Conservation (phyloP, 208 protist genomes). For the Trypanosoma boissoni region DNA sequence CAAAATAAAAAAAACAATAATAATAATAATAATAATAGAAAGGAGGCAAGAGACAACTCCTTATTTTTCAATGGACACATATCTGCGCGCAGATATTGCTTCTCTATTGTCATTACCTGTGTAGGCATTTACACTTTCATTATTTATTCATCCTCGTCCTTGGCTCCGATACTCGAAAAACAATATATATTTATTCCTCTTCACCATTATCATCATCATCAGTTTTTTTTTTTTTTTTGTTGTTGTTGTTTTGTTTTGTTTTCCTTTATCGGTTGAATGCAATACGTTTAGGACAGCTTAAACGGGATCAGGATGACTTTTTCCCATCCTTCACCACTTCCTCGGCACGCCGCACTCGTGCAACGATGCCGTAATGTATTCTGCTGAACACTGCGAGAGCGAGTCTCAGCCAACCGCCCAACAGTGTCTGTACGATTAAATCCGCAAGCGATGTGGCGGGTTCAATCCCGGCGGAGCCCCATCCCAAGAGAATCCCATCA, state of each 20-base stretch:
- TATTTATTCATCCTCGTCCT: no score
- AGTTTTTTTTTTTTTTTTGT: no score
- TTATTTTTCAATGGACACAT: slow-evolving; percentile 9
- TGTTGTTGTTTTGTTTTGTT: no score
- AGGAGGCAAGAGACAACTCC: slow-evolving; percentile 26
- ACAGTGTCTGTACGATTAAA: slow-evolving; percentile 41
- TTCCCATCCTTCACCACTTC: neutral
- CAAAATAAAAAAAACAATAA: neutral
- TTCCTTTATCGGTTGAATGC: no score
- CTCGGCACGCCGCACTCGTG: slow-evolving; percentile 39
- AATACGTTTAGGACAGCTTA: no score
- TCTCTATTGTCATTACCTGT: no score
- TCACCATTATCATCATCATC: no score
- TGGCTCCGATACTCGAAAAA: no score
- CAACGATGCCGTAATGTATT: slow-evolving; percentile 80
- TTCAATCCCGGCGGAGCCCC: slow-evolving; percentile 60
- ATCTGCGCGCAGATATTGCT: no score
- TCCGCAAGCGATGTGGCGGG: slow-evolving; percentile 49
- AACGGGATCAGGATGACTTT: no score
- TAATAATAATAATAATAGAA: slow-evolving; percentile 1
- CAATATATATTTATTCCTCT: no score
- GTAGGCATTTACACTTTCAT: no score
- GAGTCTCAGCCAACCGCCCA: slow-evolving; percentile 53
- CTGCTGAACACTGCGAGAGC: slow-evolving; percentile 54
- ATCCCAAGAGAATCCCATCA: slow-evolving; percentile 56